Evolutionary conservation across 768 basidiomycete species (phyloP).

Genomic region (Termitomyces eurrhizus): DNA sequence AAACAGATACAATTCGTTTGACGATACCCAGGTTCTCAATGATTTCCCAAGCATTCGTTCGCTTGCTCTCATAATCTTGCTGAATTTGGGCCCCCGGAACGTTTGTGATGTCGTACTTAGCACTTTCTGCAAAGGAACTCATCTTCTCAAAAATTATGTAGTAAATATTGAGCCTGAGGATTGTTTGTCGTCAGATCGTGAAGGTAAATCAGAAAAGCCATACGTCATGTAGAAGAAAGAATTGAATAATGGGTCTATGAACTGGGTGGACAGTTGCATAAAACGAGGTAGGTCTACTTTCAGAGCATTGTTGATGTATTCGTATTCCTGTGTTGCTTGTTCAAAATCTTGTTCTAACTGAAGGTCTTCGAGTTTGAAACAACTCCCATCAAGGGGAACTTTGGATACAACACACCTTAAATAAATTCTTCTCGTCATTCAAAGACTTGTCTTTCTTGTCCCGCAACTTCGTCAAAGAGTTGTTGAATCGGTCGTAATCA

Average conservation of each 20-base stretch:
- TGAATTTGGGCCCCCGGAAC: conserved; percentile 67
- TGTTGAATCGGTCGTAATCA: conserved; percentile 96
- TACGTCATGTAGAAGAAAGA: conserved; percentile 99
- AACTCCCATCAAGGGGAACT: background rate
- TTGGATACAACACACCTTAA: conserved; percentile 62
- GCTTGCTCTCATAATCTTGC: conserved; percentile 70
- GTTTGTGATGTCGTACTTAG: conserved; percentile 71
- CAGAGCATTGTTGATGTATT: conserved; percentile 84
- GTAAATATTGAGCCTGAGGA: conserved; percentile 79
- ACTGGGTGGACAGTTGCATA: conserved; percentile 80
- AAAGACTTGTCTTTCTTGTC: conserved; percentile 99
- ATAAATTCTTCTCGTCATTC: conserved; percentile 94
- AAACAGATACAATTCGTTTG: conserved; percentile 81
- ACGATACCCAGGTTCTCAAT: conserved; percentile 81
- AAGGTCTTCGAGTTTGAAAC: conserved; percentile 12
- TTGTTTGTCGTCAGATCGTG: background rate
- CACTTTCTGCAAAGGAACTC: conserved; percentile 75
- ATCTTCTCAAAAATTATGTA: conserved; percentile 95
- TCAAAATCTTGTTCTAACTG: conserved; percentile 97
- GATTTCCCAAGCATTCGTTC: conserved; percentile 76
- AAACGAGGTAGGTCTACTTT: conserved; percentile 95
- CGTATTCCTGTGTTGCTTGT: conserved; percentile 86
- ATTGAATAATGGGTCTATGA: conserved; percentile 97
- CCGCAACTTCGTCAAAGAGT: conserved; percentile 88
- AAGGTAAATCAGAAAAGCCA: conserved; percentile 29